A percentile compares a stretch with the other conserved stretches of the same genome.
These are phyloP conservation scores for Pestalotiopsis sp. DNA, from an alignment of 2,329 filamentous ascomycete species.

Conservation along the genomic window DNA sequence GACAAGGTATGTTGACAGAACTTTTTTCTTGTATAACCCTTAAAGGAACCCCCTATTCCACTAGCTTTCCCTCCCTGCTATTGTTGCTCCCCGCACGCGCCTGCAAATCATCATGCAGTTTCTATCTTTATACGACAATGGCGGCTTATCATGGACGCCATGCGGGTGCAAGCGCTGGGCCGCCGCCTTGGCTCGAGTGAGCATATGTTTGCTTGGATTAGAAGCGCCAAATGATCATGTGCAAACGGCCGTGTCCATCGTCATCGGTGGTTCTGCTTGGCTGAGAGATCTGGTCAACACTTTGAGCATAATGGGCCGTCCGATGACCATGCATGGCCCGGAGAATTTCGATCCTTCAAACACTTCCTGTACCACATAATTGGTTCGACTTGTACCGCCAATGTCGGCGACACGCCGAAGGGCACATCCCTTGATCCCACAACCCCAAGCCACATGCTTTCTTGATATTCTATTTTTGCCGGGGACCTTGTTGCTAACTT, in stretches of 20 bases:
- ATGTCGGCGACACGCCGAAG: slow-evolving; percentile 8
- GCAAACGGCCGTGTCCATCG: background rate
- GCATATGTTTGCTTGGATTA: background rate
- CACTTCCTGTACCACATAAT: background rate
- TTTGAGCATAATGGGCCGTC: background rate
- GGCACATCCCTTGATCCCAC: background rate
- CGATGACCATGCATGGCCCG: slow-evolving; percentile 11
- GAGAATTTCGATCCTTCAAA: slow-evolving; percentile 14
- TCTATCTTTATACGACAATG: slow-evolving; percentile 12
- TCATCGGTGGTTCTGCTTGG: background rate
- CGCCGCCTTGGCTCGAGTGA: slow-evolving; percentile 28
- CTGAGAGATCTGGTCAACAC: background rate
- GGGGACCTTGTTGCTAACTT: background rate
- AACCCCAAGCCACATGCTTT: background rate
- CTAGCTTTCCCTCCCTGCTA: background rate
- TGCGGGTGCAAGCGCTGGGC: slow-evolving; percentile 32
- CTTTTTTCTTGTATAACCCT: slow-evolving; percentile 15
- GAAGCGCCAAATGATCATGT: background rate
- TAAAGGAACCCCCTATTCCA: background rate
- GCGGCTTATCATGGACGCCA: background rate
- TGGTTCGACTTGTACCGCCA: background rate
- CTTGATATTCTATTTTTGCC: slow-evolving; percentile 4
- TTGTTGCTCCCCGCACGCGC: background rate
- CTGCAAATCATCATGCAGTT: slow-evolving; percentile 9
- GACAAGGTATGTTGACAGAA: slow-evolving; percentile 64